Evolutionary conservation across 345 rosid species (phyloP).

Genomic region (Pugionium cornutum): DNA sequence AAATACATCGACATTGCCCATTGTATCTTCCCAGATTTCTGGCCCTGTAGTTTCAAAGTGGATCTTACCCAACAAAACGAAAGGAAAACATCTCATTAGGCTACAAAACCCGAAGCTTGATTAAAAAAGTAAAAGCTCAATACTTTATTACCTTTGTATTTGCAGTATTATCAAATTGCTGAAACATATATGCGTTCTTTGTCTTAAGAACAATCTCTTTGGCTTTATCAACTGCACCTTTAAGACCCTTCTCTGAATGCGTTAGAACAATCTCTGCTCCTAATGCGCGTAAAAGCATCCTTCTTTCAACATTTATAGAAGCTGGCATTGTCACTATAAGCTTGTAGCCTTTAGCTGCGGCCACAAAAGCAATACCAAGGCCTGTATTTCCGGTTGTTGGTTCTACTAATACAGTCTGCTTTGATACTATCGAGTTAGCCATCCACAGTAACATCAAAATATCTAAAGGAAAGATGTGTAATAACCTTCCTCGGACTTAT

Average conservation of each 20-base stretch:
- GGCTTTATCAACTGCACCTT: slow-evolving; percentile 89
- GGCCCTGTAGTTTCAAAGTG: slow-evolving; percentile 95
- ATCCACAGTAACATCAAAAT: slow-evolving; percentile 17
- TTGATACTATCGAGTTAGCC: slow-evolving; percentile 17
- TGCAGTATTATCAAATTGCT: slow-evolving; percentile 76
- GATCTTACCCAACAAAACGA: slow-evolving; percentile 49
- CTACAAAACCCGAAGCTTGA: background rate
- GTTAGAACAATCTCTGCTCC: slow-evolving; percentile 88
- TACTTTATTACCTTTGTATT: slow-evolving; percentile 57
- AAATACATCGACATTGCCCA: slow-evolving; percentile 61
- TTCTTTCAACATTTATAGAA: slow-evolving; percentile 77
- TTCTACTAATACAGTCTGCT: slow-evolving; percentile 75
- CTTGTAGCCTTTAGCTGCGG: slow-evolving; percentile 81
- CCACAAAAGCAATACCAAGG: slow-evolving; percentile 86
- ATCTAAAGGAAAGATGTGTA: slow-evolving; percentile 5
- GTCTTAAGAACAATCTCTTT: slow-evolving; percentile 69
- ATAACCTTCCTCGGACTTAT: slow-evolving; percentile 81
- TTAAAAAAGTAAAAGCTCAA: background rate
- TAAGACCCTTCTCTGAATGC: slow-evolving; percentile 78
- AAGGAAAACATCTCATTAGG: background rate
- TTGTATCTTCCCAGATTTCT: slow-evolving; percentile 93
- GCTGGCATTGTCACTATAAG: slow-evolving; percentile 92
- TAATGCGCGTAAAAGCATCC: slow-evolving; percentile 79
- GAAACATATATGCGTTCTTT: slow-evolving; percentile 75
- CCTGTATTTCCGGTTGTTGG: slow-evolving; percentile 94